Conservation (phyloP, 345 rosid genomes). For the Murraya paniculata region DNA sequence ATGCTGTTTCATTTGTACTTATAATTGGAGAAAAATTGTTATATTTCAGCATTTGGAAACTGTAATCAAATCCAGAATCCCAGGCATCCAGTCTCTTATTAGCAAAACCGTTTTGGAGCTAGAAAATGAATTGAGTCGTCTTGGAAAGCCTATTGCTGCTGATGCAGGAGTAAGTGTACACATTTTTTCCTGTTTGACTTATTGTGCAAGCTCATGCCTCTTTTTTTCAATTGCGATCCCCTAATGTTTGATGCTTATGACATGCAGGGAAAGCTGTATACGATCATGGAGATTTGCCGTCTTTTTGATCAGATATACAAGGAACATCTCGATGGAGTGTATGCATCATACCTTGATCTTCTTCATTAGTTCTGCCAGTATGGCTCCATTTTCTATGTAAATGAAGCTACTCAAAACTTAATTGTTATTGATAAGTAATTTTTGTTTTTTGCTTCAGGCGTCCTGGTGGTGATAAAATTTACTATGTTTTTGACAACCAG, state of each 20-base stretch:
- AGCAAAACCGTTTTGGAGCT: conserved; percentile 81
- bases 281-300: conserved; percentile 98
- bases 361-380: not conserved
- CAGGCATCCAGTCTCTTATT: conserved; percentile 93
- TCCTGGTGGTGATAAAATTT: conserved; percentile 94
- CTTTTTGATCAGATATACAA: conserved; percentile 89
- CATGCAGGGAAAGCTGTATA: conserved; percentile 87
- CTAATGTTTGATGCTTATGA: conserved; percentile 25
- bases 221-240: not conserved
- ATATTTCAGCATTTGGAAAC: conserved; percentile 87
- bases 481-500: conserved; percentile 93
- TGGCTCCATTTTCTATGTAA: not conserved
- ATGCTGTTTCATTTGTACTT: not conserved
- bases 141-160: conserved; percentile 97
- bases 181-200: not conserved
- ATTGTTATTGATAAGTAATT: conserved; percentile 3
- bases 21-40: conserved; percentile 17
- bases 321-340: conserved; percentile 99
- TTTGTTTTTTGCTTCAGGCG: conserved; percentile 53
- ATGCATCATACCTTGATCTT: conserved; percentile 21
- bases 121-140: conserved; percentile 87
- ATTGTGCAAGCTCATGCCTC: conserved; percentile 9
- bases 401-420: not conserved
- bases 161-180: conserved; percentile 84
- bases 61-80: conserved; percentile 95